Conservation (phyloP, 78 protist genomes). For the Capsaspora owczarzaki region DNA sequence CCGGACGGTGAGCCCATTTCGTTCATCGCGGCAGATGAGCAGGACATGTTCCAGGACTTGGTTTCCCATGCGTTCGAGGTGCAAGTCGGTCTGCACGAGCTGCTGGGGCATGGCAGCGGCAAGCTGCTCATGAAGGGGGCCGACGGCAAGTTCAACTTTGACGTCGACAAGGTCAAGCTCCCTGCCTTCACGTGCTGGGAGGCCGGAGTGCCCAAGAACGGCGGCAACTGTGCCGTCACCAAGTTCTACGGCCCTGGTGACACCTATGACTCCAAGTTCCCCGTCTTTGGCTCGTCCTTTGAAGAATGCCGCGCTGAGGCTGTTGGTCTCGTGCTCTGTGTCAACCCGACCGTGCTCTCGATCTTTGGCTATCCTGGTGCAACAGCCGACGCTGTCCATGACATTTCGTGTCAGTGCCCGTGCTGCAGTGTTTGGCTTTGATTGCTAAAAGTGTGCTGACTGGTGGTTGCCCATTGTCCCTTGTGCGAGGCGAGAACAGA, state of each 20-base stretch:
- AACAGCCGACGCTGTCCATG: neutral
- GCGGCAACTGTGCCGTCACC: too few relatives aligned
- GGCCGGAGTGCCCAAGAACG: slow-evolving; percentile 39
- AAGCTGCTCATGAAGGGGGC: slow-evolving; percentile 27
- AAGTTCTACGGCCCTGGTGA: too few relatives aligned
- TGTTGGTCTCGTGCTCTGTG: slow-evolving; percentile 38
- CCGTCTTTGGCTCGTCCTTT: neutral
- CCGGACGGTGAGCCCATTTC: slow-evolving; percentile 16
- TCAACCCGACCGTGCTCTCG: neutral
- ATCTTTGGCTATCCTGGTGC: neutral
- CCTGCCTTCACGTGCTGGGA: neutral
- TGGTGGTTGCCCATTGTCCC: neutral
- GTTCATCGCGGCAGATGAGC: slow-evolving; percentile 46
- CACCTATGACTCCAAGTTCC: slow-evolving; percentile 52
- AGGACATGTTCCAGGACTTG: slow-evolving; percentile 23
- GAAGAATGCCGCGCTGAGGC: slow-evolving; percentile 79
- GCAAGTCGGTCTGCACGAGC: slow-evolving; percentile 74
- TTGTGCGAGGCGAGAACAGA: slow-evolving; percentile 39
- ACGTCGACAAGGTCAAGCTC: neutral
- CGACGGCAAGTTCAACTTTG: slow-evolving; percentile 34
- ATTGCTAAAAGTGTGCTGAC: neutral
- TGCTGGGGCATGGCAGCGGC: slow-evolving; percentile 75
- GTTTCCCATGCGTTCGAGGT: slow-evolving; percentile 46
- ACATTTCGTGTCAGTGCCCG: neutral
- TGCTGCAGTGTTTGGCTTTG: neutral